Percentiles rank a stretch among this genome's conserved stretches.
Conservation (phyloP, 2,329 filamentous ascomycete genomes). For the Clarireedia sp. region DNA sequence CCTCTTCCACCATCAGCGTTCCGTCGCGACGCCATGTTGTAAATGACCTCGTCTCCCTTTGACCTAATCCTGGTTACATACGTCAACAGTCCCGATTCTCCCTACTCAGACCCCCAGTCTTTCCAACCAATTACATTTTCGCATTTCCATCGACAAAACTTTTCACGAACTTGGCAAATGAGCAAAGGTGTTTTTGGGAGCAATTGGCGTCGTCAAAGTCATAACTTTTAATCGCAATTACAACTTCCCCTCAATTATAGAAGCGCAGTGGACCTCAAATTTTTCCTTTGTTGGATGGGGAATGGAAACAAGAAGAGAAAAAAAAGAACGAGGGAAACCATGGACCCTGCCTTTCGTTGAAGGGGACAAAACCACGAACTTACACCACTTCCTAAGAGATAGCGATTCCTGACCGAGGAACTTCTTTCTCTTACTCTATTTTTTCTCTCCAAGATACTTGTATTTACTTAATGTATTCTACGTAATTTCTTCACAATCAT, state of each 20-base stretch:
- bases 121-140: constrained; percentile 1
- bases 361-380: not conserved
- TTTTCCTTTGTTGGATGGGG: not conserved
- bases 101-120: not conserved
- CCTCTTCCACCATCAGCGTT: constrained; percentile 2
- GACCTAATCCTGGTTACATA: not conserved
- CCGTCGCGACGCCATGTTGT: constrained; percentile 5
- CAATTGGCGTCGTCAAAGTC: too few species aligned
- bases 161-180: too few species aligned
- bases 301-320: not conserved
- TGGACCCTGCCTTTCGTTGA: not conserved
- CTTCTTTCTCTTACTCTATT: not conserved
- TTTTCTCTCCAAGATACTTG: constrained; percentile 6
- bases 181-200: too few species aligned
- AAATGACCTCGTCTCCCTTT: constrained; percentile 5
- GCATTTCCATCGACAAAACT: not conserved
- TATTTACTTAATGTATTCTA: constrained; percentile 24
- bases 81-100: not conserved
- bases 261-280: not conserved
- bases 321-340: not conserved
- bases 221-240: not conserved
- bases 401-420: not conserved
- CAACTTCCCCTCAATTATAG: not conserved
- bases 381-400: not conserved
- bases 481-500: constrained; percentile 15